A percentile compares a stretch with the other conserved stretches of the same genome.
These are phyloP conservation scores for Rhodotorula sp. DNA, from an alignment of 1,284 basidiomycete species.

Conservation along the genomic window DNA sequence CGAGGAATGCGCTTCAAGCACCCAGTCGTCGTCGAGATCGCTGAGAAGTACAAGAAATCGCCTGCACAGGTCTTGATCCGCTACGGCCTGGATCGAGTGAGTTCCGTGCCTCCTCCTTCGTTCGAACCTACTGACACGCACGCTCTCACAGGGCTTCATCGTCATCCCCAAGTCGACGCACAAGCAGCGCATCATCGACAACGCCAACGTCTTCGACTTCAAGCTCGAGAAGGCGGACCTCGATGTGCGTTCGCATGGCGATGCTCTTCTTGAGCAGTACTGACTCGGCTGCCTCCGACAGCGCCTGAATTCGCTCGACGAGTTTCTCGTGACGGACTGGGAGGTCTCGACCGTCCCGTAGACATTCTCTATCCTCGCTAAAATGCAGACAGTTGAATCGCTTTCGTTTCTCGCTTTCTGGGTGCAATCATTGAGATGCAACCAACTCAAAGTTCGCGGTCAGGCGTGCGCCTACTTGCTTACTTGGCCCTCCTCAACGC, in stretches of 20 bases:
- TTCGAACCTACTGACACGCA: not conserved
- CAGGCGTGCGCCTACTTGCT: no score
- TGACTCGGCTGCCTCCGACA: not conserved
- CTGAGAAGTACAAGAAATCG: slow-evolving; percentile 61
- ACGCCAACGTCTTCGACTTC: slow-evolving; percentile 69
- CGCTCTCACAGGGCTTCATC: slow-evolving; percentile 46
- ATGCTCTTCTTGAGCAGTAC: not conserved
- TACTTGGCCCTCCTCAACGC: not conserved
- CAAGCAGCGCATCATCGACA: slow-evolving; percentile 63
- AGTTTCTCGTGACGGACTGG: slow-evolving; percentile 34
- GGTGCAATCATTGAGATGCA: no score
- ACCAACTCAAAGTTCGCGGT: no score
- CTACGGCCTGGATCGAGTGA: slow-evolving; percentile 76
- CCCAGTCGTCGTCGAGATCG: slow-evolving; percentile 60
- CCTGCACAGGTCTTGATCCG: slow-evolving; percentile 72
- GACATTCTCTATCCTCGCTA: not conserved
- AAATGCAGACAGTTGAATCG: no score
- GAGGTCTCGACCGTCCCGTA: slow-evolving; percentile 36
- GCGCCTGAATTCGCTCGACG: slow-evolving; percentile 29
- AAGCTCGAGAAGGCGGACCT: slow-evolving; percentile 63
- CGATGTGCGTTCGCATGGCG: slow-evolving; percentile 39
- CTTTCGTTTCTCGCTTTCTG: no score
- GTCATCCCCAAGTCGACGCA: slow-evolving; percentile 73
- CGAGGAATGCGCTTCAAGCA: slow-evolving; percentile 60
- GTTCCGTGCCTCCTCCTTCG: slow-evolving; percentile 39